Conservation (phyloP, 2,329 filamentous ascomycete species). For the Colletotrichum sp. region DNA sequence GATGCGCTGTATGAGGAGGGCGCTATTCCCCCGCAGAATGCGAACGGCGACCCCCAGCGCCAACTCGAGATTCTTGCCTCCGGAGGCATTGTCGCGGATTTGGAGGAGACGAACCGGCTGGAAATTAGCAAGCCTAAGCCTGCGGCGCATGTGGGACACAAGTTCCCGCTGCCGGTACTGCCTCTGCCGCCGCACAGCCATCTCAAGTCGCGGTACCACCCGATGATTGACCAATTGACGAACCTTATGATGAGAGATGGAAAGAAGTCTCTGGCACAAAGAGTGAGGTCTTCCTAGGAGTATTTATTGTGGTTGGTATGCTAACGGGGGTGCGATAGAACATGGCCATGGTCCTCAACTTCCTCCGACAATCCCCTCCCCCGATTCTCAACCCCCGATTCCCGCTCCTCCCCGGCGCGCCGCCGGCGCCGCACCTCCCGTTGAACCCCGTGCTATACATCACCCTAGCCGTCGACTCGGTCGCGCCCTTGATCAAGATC, state of each 20-base stretch:
- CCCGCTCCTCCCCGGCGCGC: conserved; percentile 76
- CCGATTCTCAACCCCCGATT: conserved; percentile 75
- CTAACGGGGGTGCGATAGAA: conserved; percentile 60
- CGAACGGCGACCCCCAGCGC: conserved; percentile 14
- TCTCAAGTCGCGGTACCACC: conserved; percentile 84
- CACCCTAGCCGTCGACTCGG: conserved; percentile 87
- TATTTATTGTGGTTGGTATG: background rate
- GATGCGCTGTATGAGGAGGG: conserved; percentile 47
- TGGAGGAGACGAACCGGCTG: conserved; percentile 6
- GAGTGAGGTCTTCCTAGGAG: conserved; percentile 57
- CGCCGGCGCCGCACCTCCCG: conserved; percentile 79
- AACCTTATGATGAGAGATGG: conserved; percentile 91
- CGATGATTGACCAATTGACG: conserved; percentile 84
- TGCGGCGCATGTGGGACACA: conserved; percentile 44
- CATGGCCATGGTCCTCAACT: conserved; percentile 81
- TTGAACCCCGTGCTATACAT: conserved; percentile 91
- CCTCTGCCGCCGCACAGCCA: conserved; percentile 67
- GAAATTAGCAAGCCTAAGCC: background rate
- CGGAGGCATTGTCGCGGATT: conserved; percentile 26
- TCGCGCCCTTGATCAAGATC: conserved; percentile 87
- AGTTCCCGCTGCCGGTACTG: conserved; percentile 75
- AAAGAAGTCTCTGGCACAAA: conserved; percentile 88
- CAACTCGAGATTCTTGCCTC: conserved; percentile 37
- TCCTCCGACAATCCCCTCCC: conserved; percentile 82
- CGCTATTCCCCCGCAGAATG: conserved; percentile 38